Percentiles rank a stretch among this genome's conserved stretches.
These are phyloP conservation scores for Rhazya stricta DNA, from an alignment of 257 asterid species.

Conservation along the genomic window DNA sequence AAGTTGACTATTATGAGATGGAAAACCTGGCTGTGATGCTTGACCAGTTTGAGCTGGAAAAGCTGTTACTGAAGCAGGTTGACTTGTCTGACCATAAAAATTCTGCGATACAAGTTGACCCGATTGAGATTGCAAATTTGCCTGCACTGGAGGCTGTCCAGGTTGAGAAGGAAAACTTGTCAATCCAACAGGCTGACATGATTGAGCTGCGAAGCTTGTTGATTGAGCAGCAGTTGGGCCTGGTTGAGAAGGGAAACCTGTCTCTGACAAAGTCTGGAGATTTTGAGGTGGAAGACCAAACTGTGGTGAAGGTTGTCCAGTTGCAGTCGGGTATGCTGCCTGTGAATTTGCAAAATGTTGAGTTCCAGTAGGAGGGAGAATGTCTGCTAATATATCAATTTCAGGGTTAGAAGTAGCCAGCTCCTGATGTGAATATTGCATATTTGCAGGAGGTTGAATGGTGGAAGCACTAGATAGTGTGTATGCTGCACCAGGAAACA, in stretches of 20 bases:
- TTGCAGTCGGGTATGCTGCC: slow-evolving; percentile 34
- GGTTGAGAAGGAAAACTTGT: slow-evolving; percentile 47
- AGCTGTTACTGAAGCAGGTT: slow-evolving; percentile 21
- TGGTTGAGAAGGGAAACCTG: slow-evolving; percentile 36
- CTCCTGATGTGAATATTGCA: slow-evolving; percentile 45
- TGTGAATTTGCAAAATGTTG: slow-evolving; percentile 35
- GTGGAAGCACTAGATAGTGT: slow-evolving; percentile 32
- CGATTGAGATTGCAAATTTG: slow-evolving; percentile 44
- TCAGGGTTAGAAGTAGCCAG: slow-evolving; percentile 41
- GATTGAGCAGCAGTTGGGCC: slow-evolving; percentile 20
- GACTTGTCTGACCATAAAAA: slow-evolving; percentile 22
- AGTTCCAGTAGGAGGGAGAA: slow-evolving; percentile 73
- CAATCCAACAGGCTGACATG: slow-evolving; percentile 27
- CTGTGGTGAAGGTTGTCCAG: slow-evolving; percentile 34
- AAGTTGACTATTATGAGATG: slow-evolving; percentile 44
- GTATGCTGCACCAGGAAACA: slow-evolving; percentile 30
- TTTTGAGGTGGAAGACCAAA: slow-evolving; percentile 32
- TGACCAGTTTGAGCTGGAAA: slow-evolving; percentile 48
- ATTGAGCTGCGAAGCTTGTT: slow-evolving; percentile 25
- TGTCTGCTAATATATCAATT: slow-evolving; percentile 83
- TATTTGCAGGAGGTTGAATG: slow-evolving; percentile 32
- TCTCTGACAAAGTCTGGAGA: slow-evolving; percentile 32
- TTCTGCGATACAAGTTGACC: slow-evolving; percentile 33
- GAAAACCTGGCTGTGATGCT: slow-evolving; percentile 42
- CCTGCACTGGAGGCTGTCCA: slow-evolving; percentile 32